A percentile compares a stretch with the other conserved stretches of the same genome.
These are phyloP conservation scores for Blastocystis sp. DNA, from an alignment of 352 stramenopile genomes.

Conservation along the genomic window DNA sequence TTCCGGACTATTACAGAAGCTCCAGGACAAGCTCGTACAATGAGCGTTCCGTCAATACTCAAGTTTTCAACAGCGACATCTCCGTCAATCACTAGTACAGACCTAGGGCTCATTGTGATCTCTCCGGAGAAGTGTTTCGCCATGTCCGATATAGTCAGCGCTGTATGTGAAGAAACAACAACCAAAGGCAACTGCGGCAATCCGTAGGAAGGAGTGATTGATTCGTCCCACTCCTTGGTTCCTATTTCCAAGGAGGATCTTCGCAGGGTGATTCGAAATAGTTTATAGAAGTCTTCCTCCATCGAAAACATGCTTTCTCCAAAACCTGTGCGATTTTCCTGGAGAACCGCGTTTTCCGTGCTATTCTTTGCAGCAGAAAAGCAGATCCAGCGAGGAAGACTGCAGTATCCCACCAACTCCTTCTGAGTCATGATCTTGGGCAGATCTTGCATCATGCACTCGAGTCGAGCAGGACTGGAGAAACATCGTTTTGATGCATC, in stretches of 20 bases:
- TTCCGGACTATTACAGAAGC: not conserved
- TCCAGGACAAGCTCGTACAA: not conserved
- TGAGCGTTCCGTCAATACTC: not conserved
- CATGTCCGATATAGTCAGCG: not conserved
- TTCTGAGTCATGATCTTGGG: constrained; percentile 71
- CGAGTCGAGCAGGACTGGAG: constrained; percentile 82
- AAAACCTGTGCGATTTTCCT: constrained; percentile 4
- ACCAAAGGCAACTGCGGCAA: not conserved
- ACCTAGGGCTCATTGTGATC: not conserved
- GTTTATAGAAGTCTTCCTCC: constrained; percentile 27
- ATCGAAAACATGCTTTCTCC: constrained; percentile 8
- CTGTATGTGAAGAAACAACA: not conserved
- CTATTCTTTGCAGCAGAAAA: constrained; percentile 70
- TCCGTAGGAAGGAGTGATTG: not conserved
- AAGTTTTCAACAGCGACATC: not conserved
- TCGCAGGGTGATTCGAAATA: not conserved
- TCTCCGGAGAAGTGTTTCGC: not conserved
- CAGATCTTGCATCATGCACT: constrained; percentile 91
- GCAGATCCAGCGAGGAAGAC: constrained; percentile 70
- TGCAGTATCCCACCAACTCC: constrained; percentile 77
- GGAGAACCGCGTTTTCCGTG: constrained; percentile 41
- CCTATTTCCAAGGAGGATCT: not conserved
- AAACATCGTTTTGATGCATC: constrained; percentile 70
- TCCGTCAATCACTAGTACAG: not conserved
- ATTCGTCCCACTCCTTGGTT: not conserved